Evolutionary conservation across 164 flowering plant genomes (phyloP).

Genomic region (Nymphaea colorata): DNA sequence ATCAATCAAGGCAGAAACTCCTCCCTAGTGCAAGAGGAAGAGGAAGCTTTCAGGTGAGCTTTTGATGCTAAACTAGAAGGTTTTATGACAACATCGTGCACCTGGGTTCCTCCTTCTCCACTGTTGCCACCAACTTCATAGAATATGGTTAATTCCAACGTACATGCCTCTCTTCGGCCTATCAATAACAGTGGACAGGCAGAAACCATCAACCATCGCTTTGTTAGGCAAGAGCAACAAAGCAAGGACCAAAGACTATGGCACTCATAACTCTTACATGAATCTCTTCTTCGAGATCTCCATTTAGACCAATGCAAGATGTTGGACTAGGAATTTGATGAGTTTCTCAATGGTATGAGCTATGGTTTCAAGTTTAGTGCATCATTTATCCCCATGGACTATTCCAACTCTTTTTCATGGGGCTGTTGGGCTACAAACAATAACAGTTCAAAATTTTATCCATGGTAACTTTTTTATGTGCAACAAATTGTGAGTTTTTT

Average conservation of each 20-base stretch:
- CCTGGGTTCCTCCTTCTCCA: slow-evolving; percentile 20
- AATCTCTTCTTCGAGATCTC: slow-evolving; percentile 22
- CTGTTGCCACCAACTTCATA: not conserved
- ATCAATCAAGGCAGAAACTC: slow-evolving; percentile 25
- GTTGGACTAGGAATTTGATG: slow-evolving; percentile 20
- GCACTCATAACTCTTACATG: slow-evolving; percentile 4
- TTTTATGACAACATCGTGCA: slow-evolving; percentile 35
- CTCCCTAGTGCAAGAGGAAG: slow-evolving; percentile 19
- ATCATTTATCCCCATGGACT: slow-evolving; percentile 17
- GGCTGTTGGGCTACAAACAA: not conserved
- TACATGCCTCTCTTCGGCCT: slow-evolving; percentile 16
- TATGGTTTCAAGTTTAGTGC: slow-evolving; percentile 29
- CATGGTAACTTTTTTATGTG: no score
- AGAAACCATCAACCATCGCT: slow-evolving; percentile 47
- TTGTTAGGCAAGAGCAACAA: slow-evolving; percentile 32
- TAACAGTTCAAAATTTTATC: no score
- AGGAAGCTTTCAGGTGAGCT: slow-evolving; percentile 31
- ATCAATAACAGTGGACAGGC: slow-evolving; percentile 58
- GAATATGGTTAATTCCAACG: slow-evolving; percentile 13
- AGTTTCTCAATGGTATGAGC: slow-evolving; percentile 14
- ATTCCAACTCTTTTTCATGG: not conserved
- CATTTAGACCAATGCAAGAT: slow-evolving; percentile 35
- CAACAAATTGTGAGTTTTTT: no score
- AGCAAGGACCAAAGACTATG: slow-evolving; percentile 18
- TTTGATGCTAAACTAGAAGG: slow-evolving; percentile 21